phyloP scores from a whole-genome alignment of 768 basidiomycete genomes.

The Cystobasidium onofrii region DNA sequence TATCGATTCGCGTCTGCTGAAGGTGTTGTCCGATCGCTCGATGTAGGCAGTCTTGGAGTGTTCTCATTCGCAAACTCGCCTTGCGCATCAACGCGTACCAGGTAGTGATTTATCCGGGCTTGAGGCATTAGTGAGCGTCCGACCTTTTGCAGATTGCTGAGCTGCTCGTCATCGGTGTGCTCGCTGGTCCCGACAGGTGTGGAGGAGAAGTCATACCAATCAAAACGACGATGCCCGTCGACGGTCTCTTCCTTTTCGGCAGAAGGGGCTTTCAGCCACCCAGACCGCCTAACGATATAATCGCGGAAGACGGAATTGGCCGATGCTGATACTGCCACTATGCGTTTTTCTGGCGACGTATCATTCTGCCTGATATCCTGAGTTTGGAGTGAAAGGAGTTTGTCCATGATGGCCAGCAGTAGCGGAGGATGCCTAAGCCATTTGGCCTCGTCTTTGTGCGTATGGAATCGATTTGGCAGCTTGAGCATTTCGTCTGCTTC shows the following conservation, averaged over 20 bases:
- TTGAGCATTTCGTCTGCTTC: constrained; percentile 21
- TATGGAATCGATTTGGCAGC: constrained; percentile 15
- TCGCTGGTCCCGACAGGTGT: background rate
- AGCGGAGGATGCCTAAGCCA: constrained; percentile 16
- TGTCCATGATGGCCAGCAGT: constrained; percentile 6
- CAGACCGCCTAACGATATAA: constrained; percentile 18
- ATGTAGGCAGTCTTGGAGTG: too few species aligned
- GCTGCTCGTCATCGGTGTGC: background rate
- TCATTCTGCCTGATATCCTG: background rate
- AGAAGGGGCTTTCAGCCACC: background rate
- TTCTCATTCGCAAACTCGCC: background rate
- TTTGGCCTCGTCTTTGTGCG: constrained; percentile 10
- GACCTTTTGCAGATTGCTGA: background rate
- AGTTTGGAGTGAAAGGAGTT: background rate
- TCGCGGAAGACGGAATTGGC: constrained; percentile 27
- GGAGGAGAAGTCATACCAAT: constrained; percentile 25
- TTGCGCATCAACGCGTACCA: background rate
- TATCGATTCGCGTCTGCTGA: background rate
- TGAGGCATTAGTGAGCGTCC: constrained; percentile 9
- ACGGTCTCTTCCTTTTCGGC: background rate
- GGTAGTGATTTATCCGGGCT: background rate
- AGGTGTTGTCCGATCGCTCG: too few species aligned
- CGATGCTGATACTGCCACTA: constrained; percentile 12
- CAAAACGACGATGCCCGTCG: background rate
- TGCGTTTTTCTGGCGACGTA: background rate